Evolutionary conservation across 116 monocot species (phyloP).

Genomic region (Phalaenopsis hybrid): DNA sequence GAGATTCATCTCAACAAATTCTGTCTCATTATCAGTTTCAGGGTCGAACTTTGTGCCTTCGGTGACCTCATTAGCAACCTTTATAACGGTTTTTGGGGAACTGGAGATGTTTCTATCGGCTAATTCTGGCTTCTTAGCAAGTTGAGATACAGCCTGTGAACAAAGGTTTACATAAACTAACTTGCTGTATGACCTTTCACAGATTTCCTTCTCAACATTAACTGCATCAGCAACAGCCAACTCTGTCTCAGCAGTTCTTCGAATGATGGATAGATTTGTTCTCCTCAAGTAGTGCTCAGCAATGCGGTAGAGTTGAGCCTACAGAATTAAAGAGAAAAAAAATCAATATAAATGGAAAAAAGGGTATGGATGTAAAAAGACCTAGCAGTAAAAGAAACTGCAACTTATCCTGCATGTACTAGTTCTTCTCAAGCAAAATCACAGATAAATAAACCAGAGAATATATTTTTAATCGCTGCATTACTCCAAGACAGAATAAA

Average conservation of each 20-base stretch:
- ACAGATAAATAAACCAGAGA: too few relatives aligned
- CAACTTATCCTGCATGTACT: too few relatives aligned
- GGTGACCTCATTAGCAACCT: background rate
- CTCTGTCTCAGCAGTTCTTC: conserved; percentile 60
- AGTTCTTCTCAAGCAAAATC: too few relatives aligned
- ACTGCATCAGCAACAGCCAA: conserved; percentile 92
- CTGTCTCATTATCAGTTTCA: background rate
- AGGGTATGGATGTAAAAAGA: background rate
- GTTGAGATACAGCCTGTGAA: conserved; percentile 47
- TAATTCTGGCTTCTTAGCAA: conserved; percentile 20
- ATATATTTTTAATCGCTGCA: too few relatives aligned
- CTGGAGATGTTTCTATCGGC: conserved; percentile 10
- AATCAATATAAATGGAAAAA: background rate
- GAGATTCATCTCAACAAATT: background rate
- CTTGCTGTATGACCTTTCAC: conserved; percentile 82
- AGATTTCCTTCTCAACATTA: conserved; percentile 82
- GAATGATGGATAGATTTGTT: conserved; percentile 40
- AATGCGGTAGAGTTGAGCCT: conserved; percentile 84
- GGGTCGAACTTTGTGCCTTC: background rate
- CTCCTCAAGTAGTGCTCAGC: conserved; percentile 67
- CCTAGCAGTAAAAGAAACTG: background rate
- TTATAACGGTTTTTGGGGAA: background rate
- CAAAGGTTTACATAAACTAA: conserved; percentile 77
- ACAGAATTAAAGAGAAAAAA: conserved; percentile 7
- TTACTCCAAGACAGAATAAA: too few relatives aligned